Conservation (phyloP, 352 stramenopile genomes). For the Saprolegnia diclina region DNA sequence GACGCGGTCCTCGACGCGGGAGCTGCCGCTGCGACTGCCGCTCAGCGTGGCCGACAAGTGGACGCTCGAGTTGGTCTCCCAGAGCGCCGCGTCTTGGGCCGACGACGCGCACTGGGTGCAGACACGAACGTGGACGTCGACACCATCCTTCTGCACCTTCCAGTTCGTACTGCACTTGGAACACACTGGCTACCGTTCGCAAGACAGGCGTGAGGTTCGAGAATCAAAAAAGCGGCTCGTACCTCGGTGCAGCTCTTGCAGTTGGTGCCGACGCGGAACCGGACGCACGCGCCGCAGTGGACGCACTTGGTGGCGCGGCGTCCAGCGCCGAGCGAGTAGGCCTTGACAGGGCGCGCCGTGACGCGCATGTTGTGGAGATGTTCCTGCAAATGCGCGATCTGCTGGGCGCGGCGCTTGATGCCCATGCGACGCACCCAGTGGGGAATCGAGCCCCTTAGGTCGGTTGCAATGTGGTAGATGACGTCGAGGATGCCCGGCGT, state of each 20-base stretch:
- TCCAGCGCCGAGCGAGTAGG: not conserved
- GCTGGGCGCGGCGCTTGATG: not conserved
- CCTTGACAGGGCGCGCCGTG: not conserved
- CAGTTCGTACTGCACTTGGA: slow-evolving; percentile 1
- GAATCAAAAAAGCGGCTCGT: not conserved
- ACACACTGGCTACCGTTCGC: not conserved
- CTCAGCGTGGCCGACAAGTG: not conserved
- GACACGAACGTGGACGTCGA: not conserved
- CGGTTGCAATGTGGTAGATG: slow-evolving; percentile 3
- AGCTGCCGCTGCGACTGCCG: not conserved
- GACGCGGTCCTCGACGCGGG: not conserved
- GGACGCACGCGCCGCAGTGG: not conserved
- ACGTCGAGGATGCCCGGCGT: slow-evolving; percentile 19
- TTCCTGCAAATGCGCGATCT: not conserved
- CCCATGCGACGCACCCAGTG: slow-evolving; percentile 2
- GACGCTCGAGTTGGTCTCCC: not conserved
- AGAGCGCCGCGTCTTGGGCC: slow-evolving; percentile 2
- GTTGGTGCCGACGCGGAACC: not conserved
- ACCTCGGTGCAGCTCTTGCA: slow-evolving; percentile 12
- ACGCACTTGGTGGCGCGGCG: slow-evolving; percentile 1
- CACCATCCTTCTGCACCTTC: not conserved
- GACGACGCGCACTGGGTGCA: not conserved
- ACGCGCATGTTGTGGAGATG: slow-evolving; percentile 17
- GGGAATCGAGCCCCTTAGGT: slow-evolving; percentile 16
- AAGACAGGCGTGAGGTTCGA: not conserved